Base-by-base conservation (phyloP, 345 rosid genomes). In the Garcia nutans region DNA sequence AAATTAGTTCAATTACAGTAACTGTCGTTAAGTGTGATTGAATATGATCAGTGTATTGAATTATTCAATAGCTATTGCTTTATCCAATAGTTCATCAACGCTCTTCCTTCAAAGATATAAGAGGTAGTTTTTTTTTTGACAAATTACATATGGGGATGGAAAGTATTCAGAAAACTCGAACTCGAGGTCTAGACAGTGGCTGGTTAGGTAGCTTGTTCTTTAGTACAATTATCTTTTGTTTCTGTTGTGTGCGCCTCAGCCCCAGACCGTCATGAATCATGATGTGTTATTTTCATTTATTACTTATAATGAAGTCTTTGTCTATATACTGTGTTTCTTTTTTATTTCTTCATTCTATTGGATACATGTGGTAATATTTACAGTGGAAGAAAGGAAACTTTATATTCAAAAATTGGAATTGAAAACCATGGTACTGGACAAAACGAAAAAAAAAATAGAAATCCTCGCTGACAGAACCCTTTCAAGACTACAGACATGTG, bases 401-500 rank as follows among this genome's bases (percentile, higher is more conserved):
- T 28, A 28, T 28, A 28, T 63, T 11, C 26, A 16, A 3, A n/a
- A 26, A 16, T 54, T 58, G 31, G 50, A 26, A 19, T 2, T 28
- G 31, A 28, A 33, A 33, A 5, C 41, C 41, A 33, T 33, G 41
- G 41, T 17, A 31, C 8, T 17, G 65, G 19, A 5, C 58, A 33
- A 8, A 50, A 31, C 22, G n/a, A 47, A 52, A 19, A 61, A 2
- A 17, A 49, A 66, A 57, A 11, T 41, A 63, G 45, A 13, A 67
- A 17, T 26, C 9, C 19, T 22, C 41, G 37, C 10, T 28, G 23
- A 49, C 23, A n/a, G 60, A 47, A 49, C 31, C 47, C 10, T 68
- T 76, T 60, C 24, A 15, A 4, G 54, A 17, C 26, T 74, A 41
- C 58, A 13, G 54, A 23, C 74, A 76, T 76, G 74, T 49, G 68